Base-by-base conservation (phyloP, 192 early-diverging fungal genomes). In the Lunasporangiospora selenospora region DNA sequence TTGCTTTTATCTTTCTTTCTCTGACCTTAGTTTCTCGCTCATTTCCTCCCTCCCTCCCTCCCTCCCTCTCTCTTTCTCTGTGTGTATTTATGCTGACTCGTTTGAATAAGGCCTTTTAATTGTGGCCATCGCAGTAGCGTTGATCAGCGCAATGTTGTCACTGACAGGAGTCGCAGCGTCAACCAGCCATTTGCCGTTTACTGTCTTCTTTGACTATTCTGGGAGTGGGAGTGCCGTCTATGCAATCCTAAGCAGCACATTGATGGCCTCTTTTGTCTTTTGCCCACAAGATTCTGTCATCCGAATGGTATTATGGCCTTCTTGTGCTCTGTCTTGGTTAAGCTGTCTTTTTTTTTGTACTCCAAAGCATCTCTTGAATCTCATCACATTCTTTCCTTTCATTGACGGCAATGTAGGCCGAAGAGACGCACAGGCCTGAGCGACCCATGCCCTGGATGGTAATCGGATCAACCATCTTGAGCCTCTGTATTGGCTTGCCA, bases 231-330 rank as follows among this genome's bases (percentile, higher is more conserved):
- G 39, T 31, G 52, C 58, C 10, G 19, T 43, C 29, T 70, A 70
- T 37, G 58, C 67, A 4, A 45, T 46, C 10, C 33, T 70, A 18
- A 70, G 67, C 40, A 62, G 58, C 34, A 43, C 58, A 6, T 42
- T 70, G 4, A 70, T 70, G 58, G 58, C 58, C 4, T 54, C 67
- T 0, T 62, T 70, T 56, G 67, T 70, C 7, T 70, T 70, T 43
- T 62, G 67, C 45, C 67, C 67, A 0, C 67, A 70, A 23, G 67
- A 70, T 33, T 56, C 67, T 0, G 45, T 70, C 31, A 43, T 70
- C 29, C 67, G 58, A 6, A 62, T 70, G 58, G 67, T 71, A 51
- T 19, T 21, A 21, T 29, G 47, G 7, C 45, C 12, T 15, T 19
- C 6, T 26, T 21, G 45, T 47, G 19, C 6, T 26, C 21, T 29